These are phyloP conservation scores for Geotrichum phurueaensis DNA, from an alignment of 1,139 yeast species.

Conservation along the genomic window DNA sequence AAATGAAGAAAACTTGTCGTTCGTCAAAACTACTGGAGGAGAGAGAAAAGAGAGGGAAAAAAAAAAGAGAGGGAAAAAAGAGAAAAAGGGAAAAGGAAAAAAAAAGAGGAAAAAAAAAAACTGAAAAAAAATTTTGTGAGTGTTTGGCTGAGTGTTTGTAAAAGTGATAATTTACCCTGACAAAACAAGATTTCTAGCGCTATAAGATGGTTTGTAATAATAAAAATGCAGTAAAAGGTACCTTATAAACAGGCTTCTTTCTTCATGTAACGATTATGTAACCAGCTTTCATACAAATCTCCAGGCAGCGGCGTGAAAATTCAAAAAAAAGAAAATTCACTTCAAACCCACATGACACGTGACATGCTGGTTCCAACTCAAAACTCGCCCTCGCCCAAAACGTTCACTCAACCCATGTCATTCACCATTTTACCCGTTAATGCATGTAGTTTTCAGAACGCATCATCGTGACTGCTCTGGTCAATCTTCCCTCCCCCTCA, in stretches of 20 bases:
- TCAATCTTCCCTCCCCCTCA: too few species aligned
- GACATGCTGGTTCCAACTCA: not conserved
- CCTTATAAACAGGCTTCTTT: not conserved
- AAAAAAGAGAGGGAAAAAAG: conserved; percentile 14
- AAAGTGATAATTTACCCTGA: not conserved
- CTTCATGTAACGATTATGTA: not conserved
- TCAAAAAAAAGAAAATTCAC: not conserved
- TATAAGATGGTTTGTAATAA: not conserved
- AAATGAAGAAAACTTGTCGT: not conserved
- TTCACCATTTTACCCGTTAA: not conserved
- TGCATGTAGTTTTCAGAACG: not conserved
- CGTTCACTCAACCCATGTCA: not conserved
- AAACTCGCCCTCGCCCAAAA: not conserved
- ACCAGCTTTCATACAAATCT: not conserved
- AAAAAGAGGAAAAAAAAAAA: not conserved
- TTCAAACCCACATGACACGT: not conserved
- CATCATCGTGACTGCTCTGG: not conserved
- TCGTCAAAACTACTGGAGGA: conserved; percentile 17
- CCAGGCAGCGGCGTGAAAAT: not conserved
- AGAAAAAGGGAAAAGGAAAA: conserved; percentile 25
- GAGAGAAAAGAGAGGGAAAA: conserved; percentile 28
- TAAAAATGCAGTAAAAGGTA: too few species aligned
- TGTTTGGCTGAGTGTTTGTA: not conserved
- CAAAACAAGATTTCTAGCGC: not conserved
- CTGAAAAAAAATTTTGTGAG: not conserved